Evolutionary conservation across 345 rosid species (phyloP).

Genomic region (Gossypium ekmanianum): DNA sequence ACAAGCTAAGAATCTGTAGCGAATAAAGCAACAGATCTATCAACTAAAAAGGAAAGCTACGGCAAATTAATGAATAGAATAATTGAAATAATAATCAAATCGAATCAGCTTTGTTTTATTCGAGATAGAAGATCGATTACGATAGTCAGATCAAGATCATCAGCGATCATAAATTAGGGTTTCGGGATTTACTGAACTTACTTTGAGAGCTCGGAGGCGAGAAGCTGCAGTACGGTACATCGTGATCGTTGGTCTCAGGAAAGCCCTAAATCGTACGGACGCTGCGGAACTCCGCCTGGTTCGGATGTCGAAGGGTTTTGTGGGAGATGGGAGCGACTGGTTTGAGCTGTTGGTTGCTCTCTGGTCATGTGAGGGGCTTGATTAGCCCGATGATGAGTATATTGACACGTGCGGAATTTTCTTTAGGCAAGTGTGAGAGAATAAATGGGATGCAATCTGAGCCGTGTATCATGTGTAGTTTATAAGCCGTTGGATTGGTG

Average conservation of each 20-base stretch:
- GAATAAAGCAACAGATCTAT: constrained; percentile 19
- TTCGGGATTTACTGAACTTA: constrained; percentile 21
- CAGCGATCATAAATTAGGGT: neutral
- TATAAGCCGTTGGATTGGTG: neutral
- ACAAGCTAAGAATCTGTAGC: constrained; percentile 10
- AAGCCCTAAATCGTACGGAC: constrained; percentile 17
- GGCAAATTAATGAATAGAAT: neutral
- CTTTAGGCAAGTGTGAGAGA: neutral
- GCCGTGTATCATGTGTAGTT: neutral
- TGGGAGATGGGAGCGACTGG: neutral
- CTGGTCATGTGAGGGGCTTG: neutral
- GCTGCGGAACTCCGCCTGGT: neutral
- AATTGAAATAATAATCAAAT: constrained; percentile 2
- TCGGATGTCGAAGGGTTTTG: neutral
- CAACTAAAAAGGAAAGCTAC: neutral
- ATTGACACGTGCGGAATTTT: neutral
- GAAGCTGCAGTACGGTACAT: constrained; percentile 57
- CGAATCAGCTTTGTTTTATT: neutral
- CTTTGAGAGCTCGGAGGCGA: constrained; percentile 41
- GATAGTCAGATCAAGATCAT: neutral
- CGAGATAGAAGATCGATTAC: neutral
- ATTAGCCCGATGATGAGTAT: neutral
- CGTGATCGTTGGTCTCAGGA: constrained; percentile 21
- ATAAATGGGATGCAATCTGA: neutral
- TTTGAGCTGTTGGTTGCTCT: neutral